Evolutionary conservation across 768 basidiomycete genomes (phyloP).

Genomic region (Solioccasus polychromus): DNA sequence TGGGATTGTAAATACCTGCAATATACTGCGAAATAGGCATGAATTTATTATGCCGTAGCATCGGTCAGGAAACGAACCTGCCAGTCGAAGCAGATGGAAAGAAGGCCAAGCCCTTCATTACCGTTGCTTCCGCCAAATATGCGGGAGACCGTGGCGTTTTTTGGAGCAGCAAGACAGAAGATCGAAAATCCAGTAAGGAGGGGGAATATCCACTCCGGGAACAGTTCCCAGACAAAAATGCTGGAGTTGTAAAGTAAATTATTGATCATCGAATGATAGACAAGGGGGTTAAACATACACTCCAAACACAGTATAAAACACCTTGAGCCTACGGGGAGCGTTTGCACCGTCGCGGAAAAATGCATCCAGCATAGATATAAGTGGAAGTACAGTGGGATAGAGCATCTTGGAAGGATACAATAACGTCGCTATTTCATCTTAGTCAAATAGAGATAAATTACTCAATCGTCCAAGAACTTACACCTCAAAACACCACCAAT

Average conservation of each 20-base stretch:
- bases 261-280: background rate
- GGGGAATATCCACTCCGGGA: constrained; percentile 45
- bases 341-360: constrained; percentile 42
- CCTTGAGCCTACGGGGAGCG: constrained; percentile 40
- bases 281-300: constrained; percentile 32
- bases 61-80: constrained; percentile 35
- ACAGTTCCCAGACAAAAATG: constrained; percentile 31
- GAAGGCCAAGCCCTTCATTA: constrained; percentile 61
- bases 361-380: constrained; percentile 26
- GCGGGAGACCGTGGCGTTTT: constrained; percentile 48
- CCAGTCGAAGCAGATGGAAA: constrained; percentile 63
- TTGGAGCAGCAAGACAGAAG: constrained; percentile 54
- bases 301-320: constrained; percentile 24
- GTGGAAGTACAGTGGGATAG: constrained; percentile 33
- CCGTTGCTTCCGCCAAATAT: constrained; percentile 62
- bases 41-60: background rate
- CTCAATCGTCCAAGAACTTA: constrained; percentile 17
- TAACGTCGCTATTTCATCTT: constrained; percentile 15
- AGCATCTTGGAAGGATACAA: constrained; percentile 48
- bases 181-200: constrained; percentile 60
- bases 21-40: constrained; percentile 19
- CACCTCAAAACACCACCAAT: constrained; percentile 53
- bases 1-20: constrained; percentile 36
- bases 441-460: constrained; percentile 1
- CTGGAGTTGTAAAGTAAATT: constrained; percentile 16